Evolutionary conservation across 306 rosid species (phyloP), one percentile per base, ranked within the genome.

Genomic region (cucumber (Cucumis sativus)): DNA sequence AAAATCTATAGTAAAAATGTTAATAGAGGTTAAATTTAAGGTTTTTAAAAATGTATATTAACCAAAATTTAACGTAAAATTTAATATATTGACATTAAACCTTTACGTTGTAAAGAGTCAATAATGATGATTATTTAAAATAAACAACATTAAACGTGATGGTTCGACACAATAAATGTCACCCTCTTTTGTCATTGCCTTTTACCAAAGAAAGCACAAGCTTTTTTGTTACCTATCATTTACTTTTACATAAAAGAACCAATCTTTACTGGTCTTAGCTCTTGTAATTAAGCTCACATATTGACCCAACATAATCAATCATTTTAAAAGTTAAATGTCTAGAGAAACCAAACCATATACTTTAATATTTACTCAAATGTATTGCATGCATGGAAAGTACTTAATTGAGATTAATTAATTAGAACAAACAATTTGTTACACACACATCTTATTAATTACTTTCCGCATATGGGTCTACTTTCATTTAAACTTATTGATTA

Each of bases 301-400:
- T 61, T 61, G n/a, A 61, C 70, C 70, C 70, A 64, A 64, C 70
- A 64, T 64, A 64, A 64, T 35, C 70, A 33, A 64, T 35, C 7
- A 35, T 64, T 47, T 33, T 64, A 16, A 17, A 33, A 35, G 7
- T 6, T 6, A 63, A 16, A 63, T 33, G 68, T 60, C 10, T 2
- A 61, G 41, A 25, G 41, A 61, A 28, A 61, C 21, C 10, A 16
- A 60, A 13, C 37, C 40, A 47, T 13, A 47, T 61, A 21, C 68
- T 62, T 33, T 35, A 33, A 14, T 33, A 6, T 63, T 63, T 45
- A 63, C 70, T 63, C 23, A 16, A 33, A 16, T 35, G 11, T 56
- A 56, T 60, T 60, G 2, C 68, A 62, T 62, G 68, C 68, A 62
- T 30, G 5, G 20, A 30, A 62, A 62, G 67, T 47, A 47, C 54